Evolutionary conservation across 441 rosid species (phyloP).

Genomic region (Mallotus japonicus): DNA sequence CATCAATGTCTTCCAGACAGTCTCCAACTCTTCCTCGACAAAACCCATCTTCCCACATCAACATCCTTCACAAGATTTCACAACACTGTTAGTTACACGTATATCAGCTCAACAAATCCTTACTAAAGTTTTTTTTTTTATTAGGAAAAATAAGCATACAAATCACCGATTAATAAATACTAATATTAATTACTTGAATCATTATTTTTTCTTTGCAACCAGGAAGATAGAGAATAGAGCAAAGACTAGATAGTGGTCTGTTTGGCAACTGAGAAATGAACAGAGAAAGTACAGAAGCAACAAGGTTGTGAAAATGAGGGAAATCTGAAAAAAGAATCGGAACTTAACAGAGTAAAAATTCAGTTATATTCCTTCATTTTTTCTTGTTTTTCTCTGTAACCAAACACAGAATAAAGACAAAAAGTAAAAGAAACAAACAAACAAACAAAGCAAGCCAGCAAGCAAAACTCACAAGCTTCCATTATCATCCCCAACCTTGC

Average conservation of each 20-base stretch:
- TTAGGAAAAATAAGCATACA: neutral
- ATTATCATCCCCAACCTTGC: constrained; percentile 96
- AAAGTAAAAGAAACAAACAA: constrained; percentile 7
- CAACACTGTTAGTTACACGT: constrained; percentile 1
- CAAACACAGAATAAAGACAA: constrained; percentile 10
- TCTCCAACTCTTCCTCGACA: constrained; percentile 83
- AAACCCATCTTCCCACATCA: constrained; percentile 99
- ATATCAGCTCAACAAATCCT: neutral
- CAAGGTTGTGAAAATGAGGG: neutral
- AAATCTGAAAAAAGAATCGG: neutral
- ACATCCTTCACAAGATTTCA: constrained; percentile 59
- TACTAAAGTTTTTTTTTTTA: neutral
- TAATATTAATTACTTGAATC: neutral
- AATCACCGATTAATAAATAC: constrained; percentile 13
- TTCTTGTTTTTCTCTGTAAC: constrained; percentile 25
- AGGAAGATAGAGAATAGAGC: neutral
- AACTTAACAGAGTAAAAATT: neutral
- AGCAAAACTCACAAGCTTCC: constrained; percentile 85
- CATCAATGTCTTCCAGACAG: constrained; percentile 75
- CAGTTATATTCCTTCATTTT: constrained; percentile 1
- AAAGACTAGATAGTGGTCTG: constrained; percentile 6
- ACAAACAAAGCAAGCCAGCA: neutral
- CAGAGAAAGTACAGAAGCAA: constrained; percentile 1
- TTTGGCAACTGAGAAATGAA: constrained; percentile 22
- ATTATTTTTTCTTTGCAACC: neutral